Conservation (phyloP, 371 early-diverging fungal genomes). For the Massospora cicadina region DNA sequence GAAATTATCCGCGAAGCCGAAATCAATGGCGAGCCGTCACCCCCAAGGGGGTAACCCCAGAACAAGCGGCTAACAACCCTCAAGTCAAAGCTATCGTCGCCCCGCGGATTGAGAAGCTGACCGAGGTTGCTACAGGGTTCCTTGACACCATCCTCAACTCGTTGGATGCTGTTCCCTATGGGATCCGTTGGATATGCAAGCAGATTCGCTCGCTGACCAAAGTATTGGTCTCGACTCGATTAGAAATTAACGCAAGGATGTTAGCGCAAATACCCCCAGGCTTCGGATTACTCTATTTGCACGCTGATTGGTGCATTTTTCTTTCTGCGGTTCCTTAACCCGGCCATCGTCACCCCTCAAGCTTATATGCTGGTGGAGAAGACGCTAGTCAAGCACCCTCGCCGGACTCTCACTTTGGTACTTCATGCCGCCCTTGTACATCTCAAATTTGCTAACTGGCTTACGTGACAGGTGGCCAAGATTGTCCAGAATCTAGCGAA, state of each 20-base stretch:
- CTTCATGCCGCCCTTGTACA: constrained; percentile 7
- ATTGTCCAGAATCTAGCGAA: constrained; percentile 85
- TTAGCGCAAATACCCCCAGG: constrained; percentile 70
- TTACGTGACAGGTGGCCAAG: constrained; percentile 50
- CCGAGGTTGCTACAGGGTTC: constrained; percentile 69
- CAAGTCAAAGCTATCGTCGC: constrained; percentile 66
- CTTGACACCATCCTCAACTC: constrained; percentile 64
- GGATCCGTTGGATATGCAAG: constrained; percentile 97
- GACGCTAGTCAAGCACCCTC: constrained; percentile 55
- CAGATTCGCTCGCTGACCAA: constrained; percentile 87
- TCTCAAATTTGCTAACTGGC: not conserved
- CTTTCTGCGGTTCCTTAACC: constrained; percentile 91
- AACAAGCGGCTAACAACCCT: constrained; percentile 52
- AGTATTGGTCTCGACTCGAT: constrained; percentile 17
- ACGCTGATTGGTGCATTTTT: constrained; percentile 94
- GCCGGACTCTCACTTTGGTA: constrained; percentile 77
- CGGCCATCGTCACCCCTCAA: constrained; percentile 90
- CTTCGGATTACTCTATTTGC: constrained; percentile 70
- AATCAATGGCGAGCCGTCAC: constrained; percentile 32
- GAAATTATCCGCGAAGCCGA: constrained; percentile 64
- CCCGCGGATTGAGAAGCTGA: constrained; percentile 64
- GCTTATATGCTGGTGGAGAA: constrained; percentile 84
- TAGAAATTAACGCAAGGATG: not conserved
- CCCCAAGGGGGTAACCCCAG: constrained; percentile 58
- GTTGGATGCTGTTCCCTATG: constrained; percentile 73